Evolutionary conservation across 805 yeast genomes (phyloP).

Genomic region (Candida suzukii): DNA sequence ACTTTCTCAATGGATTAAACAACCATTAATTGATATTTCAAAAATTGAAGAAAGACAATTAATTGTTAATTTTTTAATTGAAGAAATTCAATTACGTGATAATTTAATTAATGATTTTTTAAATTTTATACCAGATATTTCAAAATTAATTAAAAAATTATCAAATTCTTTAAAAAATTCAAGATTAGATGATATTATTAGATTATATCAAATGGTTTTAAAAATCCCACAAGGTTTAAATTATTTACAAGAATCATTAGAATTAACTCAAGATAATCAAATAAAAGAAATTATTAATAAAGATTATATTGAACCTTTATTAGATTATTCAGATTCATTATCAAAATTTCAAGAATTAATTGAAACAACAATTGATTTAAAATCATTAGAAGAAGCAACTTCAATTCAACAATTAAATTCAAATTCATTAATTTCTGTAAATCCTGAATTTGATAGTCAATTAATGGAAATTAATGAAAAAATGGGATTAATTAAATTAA

Average conservation of each 20-base stretch:
- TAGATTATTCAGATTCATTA: constrained; percentile 42
- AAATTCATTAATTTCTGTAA: constrained; percentile 52
- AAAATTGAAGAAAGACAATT: constrained; percentile 63
- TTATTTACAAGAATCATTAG: constrained; percentile 37
- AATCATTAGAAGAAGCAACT: constrained; percentile 75
- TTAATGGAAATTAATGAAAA: constrained; percentile 52
- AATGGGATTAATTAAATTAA: constrained; percentile 45
- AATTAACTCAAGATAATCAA: constrained; percentile 21
- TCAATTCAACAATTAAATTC: constrained; percentile 21
- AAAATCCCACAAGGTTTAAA: constrained; percentile 63
- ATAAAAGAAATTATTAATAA: constrained; percentile 31
- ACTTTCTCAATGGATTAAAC: constrained; percentile 91
- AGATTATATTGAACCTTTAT: constrained; percentile 55
- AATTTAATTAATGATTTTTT: constrained; percentile 61
- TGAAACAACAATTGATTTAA: constrained; percentile 85
- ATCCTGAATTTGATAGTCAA: constrained; percentile 83
- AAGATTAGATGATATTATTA: constrained; percentile 79
- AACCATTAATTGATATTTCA: constrained; percentile 67
- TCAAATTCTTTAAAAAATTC: constrained; percentile 20
- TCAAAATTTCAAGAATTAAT: constrained; percentile 74
- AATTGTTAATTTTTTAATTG: constrained; percentile 68
- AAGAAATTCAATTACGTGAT: constrained; percentile 61
- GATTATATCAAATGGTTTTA: constrained; percentile 74
- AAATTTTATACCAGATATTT: constrained; percentile 74
- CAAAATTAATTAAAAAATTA: constrained; percentile 66